Conservation (phyloP, 2,329 filamentous ascomycete species). For the Proliferodiscus dingleyae region DNA sequence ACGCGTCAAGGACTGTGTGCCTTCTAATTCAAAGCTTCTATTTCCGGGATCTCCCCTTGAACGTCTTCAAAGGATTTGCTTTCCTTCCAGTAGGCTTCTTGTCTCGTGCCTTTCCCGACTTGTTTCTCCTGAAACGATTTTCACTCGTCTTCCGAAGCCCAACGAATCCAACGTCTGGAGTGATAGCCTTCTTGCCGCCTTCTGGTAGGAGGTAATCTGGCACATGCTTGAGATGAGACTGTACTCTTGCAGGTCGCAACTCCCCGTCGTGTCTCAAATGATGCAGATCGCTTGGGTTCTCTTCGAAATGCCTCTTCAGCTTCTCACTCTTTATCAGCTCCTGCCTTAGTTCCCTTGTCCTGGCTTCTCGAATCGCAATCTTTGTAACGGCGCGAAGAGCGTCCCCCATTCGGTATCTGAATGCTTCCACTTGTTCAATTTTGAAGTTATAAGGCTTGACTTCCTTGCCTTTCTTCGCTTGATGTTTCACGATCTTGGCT, state of each 20-base stretch:
- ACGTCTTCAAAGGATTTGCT: conserved; percentile 81
- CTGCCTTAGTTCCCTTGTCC: conserved; percentile 79
- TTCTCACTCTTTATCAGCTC: conserved; percentile 93
- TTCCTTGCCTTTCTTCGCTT: conserved; percentile 72
- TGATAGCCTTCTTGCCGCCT: conserved; percentile 66
- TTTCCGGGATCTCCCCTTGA: conserved; percentile 52
- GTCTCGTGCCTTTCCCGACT: conserved; percentile 45
- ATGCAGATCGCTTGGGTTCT: conserved; percentile 84
- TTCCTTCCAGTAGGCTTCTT: conserved; percentile 58
- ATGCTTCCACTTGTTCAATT: conserved; percentile 88
- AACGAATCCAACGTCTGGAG: conserved; percentile 70
- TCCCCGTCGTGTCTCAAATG: conserved; percentile 90
- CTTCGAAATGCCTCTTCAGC: conserved; percentile 90
- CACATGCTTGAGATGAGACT: conserved; percentile 88
- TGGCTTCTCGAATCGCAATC: conserved; percentile 83
- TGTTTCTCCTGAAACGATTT: conserved; percentile 37
- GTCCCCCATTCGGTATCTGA: conserved; percentile 92
- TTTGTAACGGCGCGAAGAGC: conserved; percentile 85
- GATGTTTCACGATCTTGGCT: conserved; percentile 71
- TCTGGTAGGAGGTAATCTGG: conserved; percentile 85
- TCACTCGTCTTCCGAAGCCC: conserved; percentile 53
- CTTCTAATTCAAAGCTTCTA: no score
- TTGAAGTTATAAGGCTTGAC: conserved; percentile 91
- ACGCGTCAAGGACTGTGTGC: no score
- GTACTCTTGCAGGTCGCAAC: conserved; percentile 73